These are phyloP conservation scores for Kernera saxatilis DNA, from an alignment of 345 rosid genomes.

Conservation along the genomic window DNA sequence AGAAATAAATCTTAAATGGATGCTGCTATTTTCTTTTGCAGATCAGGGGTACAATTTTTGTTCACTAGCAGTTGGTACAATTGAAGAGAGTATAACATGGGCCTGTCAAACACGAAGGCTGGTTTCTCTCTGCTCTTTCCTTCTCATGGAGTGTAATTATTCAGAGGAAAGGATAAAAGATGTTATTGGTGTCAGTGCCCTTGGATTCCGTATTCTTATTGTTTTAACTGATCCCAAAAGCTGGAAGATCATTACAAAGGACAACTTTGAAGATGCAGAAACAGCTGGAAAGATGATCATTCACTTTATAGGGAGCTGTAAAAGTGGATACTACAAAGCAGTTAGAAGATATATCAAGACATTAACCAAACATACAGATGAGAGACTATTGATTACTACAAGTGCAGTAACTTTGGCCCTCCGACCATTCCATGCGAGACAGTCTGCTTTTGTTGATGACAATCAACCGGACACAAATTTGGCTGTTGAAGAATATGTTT, in stretches of 20 bases:
- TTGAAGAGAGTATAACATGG: constrained; percentile 70
- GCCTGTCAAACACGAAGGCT: constrained; percentile 59
- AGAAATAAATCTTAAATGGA: not conserved
- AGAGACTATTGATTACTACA: constrained; percentile 68
- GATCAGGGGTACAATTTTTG: constrained; percentile 68
- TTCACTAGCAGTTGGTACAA: constrained; percentile 49
- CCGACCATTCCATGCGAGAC: constrained; percentile 61
- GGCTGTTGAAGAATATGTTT: constrained; percentile 53
- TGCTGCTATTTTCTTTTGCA: constrained; percentile 29
- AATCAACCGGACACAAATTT: constrained; percentile 20
- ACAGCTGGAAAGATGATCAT: constrained; percentile 51
- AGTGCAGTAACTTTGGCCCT: constrained; percentile 75
- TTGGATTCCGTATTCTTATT: constrained; percentile 61
- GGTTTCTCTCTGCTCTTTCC: constrained; percentile 57
- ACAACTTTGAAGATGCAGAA: constrained; percentile 43
- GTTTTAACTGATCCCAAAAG: constrained; percentile 67
- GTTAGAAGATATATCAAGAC: constrained; percentile 54
- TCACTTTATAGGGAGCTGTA: constrained; percentile 56
- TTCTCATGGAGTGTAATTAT: constrained; percentile 49
- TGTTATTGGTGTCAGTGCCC: constrained; percentile 46
- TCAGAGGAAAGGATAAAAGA: constrained; percentile 37
- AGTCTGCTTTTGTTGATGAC: constrained; percentile 30
- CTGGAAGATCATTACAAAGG: constrained; percentile 50
- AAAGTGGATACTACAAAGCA: constrained; percentile 65
- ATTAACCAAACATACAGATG: constrained; percentile 48